Conservation (phyloP, 176 grass and related monocot species). For the Cenchrus americanus region DNA sequence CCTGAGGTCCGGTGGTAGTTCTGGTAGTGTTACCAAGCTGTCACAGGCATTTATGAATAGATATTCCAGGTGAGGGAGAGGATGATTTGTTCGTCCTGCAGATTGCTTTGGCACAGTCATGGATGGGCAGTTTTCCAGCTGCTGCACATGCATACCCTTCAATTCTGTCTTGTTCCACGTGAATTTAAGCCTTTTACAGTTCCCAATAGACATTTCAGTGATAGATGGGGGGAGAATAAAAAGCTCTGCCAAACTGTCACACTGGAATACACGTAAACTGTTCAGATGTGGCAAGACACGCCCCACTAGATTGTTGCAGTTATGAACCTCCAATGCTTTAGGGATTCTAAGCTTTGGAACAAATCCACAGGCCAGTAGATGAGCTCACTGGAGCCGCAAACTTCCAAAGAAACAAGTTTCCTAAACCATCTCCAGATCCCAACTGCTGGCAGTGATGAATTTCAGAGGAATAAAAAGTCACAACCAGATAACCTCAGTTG, state of each 20-base stretch:
- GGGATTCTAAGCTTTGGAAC: constrained; percentile 4
- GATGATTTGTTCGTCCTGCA: neutral
- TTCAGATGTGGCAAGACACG: neutral
- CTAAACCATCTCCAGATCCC: neutral
- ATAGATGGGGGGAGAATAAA: constrained; percentile 17
- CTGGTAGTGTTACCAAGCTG: neutral
- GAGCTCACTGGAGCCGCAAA: neutral
- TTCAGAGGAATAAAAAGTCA: neutral
- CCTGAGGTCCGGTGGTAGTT: neutral
- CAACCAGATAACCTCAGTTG: neutral
- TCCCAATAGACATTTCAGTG: fast-evolving
- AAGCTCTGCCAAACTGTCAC: neutral
- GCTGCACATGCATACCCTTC: neutral
- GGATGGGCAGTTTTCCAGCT: neutral
- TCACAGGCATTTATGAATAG: fast-evolving
- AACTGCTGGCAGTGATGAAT: neutral
- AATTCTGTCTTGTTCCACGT: neutral
- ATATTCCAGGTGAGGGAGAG: neutral
- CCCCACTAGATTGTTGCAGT: neutral
- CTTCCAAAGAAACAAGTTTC: neutral
- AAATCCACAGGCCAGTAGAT: constrained; percentile 20
- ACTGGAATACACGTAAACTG: fast-evolving
- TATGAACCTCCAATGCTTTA: neutral
- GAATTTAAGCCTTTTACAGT: neutral
- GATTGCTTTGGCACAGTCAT: neutral